Base-by-base conservation (phyloP, 768 basidiomycete species). In the Solioccasus polychromus region DNA sequence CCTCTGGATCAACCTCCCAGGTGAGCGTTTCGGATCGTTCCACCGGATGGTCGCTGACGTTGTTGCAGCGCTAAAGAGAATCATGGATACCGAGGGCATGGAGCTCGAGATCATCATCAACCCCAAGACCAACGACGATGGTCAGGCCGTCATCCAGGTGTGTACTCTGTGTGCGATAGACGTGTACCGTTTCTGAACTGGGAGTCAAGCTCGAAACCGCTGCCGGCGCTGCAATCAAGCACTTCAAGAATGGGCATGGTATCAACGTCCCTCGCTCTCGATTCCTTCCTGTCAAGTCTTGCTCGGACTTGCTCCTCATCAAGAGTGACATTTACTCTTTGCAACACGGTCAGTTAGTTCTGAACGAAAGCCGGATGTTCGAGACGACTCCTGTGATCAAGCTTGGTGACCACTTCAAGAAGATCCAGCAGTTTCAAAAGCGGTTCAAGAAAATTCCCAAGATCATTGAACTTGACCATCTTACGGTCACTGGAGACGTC, bases 91-190 rank as follows among this genome's bases (percentile, higher is more conserved):
- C 18, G 82, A 80, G 45, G 72, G 68, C 30, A 69, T 91, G 73
- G 81, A 83, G 53, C 74, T 91, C 47, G 88, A 91, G 57, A 88
- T 91, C 61, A 90, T 91, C 60, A 75, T 82, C 63, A 89, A 88
- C 68, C 75, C 75, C 54, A 84, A 87, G 72, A 68, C 70, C 47
- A 80, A 78, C 36, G 84, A 88, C 45, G 77, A 80, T 39, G 87
- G 88, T 11, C 75, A 79, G 54, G 70, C 83, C 26, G 80, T 90
- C 53, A 72, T 90, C 50, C 85, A 87, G 71, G 76, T 69, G 20
- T 18, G 58, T 53, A n/a, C 30, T 40, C 32, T 11, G 38, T 32
- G 31, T 22, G 12, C 15, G 17, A 29, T 9, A 19, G 5, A 14
- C n/a, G 9, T 18, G 19, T 10, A 6, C 28, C 24, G 9, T 8